A percentile compares a stretch with the other conserved stretches of the same genome.
Evolutionary conservation across 2,329 filamentous ascomycete species (phyloP).

Genomic region (Sporothrix humicola): DNA sequence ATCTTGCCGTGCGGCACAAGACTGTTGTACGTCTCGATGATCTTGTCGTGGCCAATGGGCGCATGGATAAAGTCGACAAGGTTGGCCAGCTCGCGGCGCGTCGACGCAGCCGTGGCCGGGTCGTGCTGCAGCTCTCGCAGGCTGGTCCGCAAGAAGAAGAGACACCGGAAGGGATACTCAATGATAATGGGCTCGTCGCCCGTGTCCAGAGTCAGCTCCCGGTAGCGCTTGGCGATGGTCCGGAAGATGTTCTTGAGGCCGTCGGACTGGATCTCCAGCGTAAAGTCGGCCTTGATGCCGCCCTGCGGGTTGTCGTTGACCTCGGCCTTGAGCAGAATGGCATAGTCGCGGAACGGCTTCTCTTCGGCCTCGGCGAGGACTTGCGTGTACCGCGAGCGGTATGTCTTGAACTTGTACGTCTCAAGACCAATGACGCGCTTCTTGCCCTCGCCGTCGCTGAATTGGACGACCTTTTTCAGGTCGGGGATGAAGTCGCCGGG

Average conservation of each 20-base stretch:
- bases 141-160: constrained; percentile 27
- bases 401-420: constrained; percentile 27
- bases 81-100: constrained; percentile 24
- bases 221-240: constrained; percentile 25
- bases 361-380: constrained; percentile 26
- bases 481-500: constrained; percentile 23
- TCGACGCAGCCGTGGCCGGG: constrained; percentile 3
- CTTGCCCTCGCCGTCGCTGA: constrained; percentile 27
- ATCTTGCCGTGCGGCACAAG: constrained; percentile 31
- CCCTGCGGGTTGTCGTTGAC: constrained; percentile 25
- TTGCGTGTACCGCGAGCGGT: constrained; percentile 25
- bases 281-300: constrained; percentile 26
- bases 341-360: constrained; percentile 26
- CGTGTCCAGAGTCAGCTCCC: constrained; percentile 26
- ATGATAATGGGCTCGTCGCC: constrained; percentile 30
- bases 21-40: constrained; percentile 29
- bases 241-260: constrained; percentile 28
- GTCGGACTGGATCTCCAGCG: constrained; percentile 30
- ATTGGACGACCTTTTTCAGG: constrained; percentile 31
- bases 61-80: constrained; percentile 30
- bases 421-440: constrained; percentile 27
- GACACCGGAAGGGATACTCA: constrained; percentile 24
- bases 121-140: constrained; percentile 30
- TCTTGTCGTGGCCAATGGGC: constrained; percentile 26
- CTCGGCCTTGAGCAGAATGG: constrained; percentile 28